Evolutionary conservation across 371 early-diverging fungal genomes (phyloP), one percentile per base, ranked within the genome.

Genomic region (Apophysomyces sp.): DNA sequence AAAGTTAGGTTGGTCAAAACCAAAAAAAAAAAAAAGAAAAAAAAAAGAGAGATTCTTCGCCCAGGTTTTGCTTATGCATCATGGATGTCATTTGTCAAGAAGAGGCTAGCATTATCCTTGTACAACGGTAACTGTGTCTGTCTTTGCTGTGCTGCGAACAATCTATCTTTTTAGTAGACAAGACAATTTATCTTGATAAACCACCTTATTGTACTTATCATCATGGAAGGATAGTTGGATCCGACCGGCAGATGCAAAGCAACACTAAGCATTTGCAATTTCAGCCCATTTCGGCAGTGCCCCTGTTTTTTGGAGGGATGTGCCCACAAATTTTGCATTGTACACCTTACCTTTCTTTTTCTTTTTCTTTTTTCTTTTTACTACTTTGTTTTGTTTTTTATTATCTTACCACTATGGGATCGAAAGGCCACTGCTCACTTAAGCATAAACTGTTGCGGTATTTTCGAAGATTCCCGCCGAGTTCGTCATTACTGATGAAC

Each of bases 381-480:
- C 24, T 3, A 5, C 27, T 44, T 1, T 13, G n/a, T 44, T 21
- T 21, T 44, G 0, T 44, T 21, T 18, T 44, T 44, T 4, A 6
- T 11, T 34, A 8, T 3, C 34, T 34, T 13, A 11, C 34, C 13
- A 11, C 4, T 21, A 44, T 44, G 49, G 6, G 49, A 18, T 7
- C 11, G 11, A 9, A 44, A 44, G 27, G 21, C 3, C n/a, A 21
- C 24, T 44, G 27, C 11, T 44, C 49, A 7, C 21, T 44, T 9
- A 44, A 44, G 24, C 49, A 26, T 21, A 44, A 44, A 21, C 18
- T 44, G 21, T 44, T 44, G 16, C 49, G 49, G 6, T 44, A 44
- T 44, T 44, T 44, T 44, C 49, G 49, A 44, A 44, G 49, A 21
- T 44, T 44, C 49, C 49, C 49, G 49, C 21, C 49, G 21, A 44